A percentile compares a stretch with the other conserved stretches of the same genome.
phyloP scores from a whole-genome alignment of 176 grass and related monocot species.

The Melocanna baccifera region DNA sequence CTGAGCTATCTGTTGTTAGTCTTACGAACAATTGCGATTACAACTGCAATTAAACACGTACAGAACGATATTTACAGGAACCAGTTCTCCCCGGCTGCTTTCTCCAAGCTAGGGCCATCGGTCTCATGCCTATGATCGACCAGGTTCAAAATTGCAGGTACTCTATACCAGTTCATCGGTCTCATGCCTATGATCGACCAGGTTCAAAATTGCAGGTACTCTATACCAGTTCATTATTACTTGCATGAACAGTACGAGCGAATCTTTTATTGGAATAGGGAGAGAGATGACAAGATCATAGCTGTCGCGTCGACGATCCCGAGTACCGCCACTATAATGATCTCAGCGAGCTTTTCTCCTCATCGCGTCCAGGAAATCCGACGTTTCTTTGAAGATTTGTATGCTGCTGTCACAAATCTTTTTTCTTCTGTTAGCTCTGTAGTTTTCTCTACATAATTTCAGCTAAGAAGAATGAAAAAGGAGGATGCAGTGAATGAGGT shows the following conservation, averaged over 20 bases:
- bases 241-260: background rate
- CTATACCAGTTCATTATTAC: background rate
- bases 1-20: background rate
- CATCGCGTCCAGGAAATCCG: conserved; percentile 66
- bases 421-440: background rate
- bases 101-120: conserved; percentile 67
- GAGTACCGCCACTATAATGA: conserved; percentile 66
- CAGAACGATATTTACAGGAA: conserved; percentile 34
- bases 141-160: conserved; percentile 40
- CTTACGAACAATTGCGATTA: background rate
- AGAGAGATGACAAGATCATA: conserved; percentile 82
- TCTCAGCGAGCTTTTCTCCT: conserved; percentile 63
- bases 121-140: conserved; percentile 86
- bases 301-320: conserved; percentile 68
- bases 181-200: conserved; percentile 89
- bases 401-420: background rate
- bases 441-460: conserved; percentile 16
- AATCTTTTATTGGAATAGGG: conserved; percentile 23
- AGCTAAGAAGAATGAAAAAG: conserved; percentile 89
- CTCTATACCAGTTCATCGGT: too few species aligned
- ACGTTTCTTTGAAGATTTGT: conserved; percentile 73
- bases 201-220: conserved; percentile 1
- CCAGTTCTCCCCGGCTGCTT: conserved; percentile 66
- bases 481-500: conserved; percentile 63
- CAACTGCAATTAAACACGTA: background rate